Base-by-base conservation (phyloP, 768 basidiomycete genomes). In the Trametopsis cervina region DNA sequence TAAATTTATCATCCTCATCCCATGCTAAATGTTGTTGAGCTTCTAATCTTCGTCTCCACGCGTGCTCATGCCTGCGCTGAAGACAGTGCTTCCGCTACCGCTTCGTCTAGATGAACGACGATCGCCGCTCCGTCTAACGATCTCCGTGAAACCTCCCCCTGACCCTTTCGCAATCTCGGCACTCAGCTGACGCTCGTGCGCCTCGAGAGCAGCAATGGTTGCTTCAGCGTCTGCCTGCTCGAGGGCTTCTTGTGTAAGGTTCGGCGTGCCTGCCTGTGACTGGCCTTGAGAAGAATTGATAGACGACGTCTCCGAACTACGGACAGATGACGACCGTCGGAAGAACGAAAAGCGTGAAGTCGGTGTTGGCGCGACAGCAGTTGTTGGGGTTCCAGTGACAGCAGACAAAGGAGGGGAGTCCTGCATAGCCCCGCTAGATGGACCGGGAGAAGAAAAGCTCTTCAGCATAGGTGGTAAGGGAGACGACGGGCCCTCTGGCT, bases 41-140 rank as follows among this genome's bases (percentile, higher is more conserved):
- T 6, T 40, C 21, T 23, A 47, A 43, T 61, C 62, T 42, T 65
- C 66, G 12, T 71, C 73, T 29, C 70, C 80, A 22, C 75, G 69
- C 42, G 71, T 81, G 55, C 80, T 80, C 81, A 87, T 82, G 25
- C 88, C 88, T 43, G 88, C 88, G 61, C 89, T 90, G 83, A 84
- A 91, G 23, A 91, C 85, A 1, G 89, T 91, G 63, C 85, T 86
- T 29, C 78, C 77, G 53, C 83, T 84, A 6, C 82, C 84, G 33
- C 80, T 70, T 40, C 69, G 68, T 51, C 75, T 71, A 41, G 75
- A 67, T 46, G 79, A 78, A 52, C 81, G 74, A 60, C 84, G 73
- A 49, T 82, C 76, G 9, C 72, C 65, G 37, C 62, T 63, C 43
- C 70, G 69, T 40, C 77, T 71, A 27, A 70, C 67, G 45, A 89